Evolutionary conservation across 2,329 filamentous ascomycete genomes (phyloP), one percentile per base, ranked within the genome.

Genomic region (Teratosphaeria epicoccoides): DNA sequence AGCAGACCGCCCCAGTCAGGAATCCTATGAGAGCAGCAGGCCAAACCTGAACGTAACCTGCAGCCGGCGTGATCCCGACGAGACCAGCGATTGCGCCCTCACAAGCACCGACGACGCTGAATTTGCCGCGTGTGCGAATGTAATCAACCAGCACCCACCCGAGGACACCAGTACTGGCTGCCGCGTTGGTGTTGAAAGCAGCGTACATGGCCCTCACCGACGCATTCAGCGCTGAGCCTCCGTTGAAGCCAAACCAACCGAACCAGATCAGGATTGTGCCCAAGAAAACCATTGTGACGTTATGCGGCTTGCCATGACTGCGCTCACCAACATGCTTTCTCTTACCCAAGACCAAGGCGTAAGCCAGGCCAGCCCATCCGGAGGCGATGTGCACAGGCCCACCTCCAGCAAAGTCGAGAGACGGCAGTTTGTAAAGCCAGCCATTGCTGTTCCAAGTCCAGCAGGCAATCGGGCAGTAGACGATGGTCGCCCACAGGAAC

Each of bases 381-480:
- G 73, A 78, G 2, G 80, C 76, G 50, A 84, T 81, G 60, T 84
- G 81, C 2, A 84, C 82, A 2, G 81, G 81, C 1, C 82, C 81
- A 11, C 77, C 78, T 49, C 80, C 80, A 12, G 79, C 80, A 50
- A 80, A 83, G 61, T 83, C 80, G 54, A 79, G 73, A 0, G 76
- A 73, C 1, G 77, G 76, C 2, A 84, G 73, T 22, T 82, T 78
- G 65, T 72, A 82, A 0, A 84, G 69, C 81, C 82, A 85, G 10
- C 82, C 81, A 49, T 76, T 78, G n/a, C 75, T 61, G 59, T 84
- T 84, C 82, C 82, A 85, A 3, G 80, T 82, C 80, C 81, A 84
- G 68, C 76, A 81, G 0, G 81, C 81, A 29, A 84, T 76, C 0
- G 76, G 49, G 57, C 75, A 83, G 66, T 84, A 84, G 2, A 84